Evolutionary conservation across 129 eudicot species (phyloP), one percentile per base, ranked within the genome.

Genomic region (Ambrosia trifida): DNA sequence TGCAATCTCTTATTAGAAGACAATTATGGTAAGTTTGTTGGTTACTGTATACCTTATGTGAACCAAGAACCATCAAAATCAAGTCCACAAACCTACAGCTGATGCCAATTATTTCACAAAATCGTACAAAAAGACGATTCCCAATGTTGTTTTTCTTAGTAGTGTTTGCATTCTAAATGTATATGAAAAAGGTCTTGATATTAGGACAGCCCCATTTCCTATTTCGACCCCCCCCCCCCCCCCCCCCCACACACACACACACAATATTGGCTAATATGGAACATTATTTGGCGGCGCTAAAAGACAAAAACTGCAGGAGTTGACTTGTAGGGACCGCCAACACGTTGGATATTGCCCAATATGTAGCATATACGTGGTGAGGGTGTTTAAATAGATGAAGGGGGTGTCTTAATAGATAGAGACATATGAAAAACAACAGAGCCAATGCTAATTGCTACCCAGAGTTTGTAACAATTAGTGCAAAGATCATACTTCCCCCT

Each of bases 31-130:
- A 17, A 70, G 41, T 7, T 18, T 19, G 54, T 38, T 38, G 40
- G 40, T 35, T 35, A 35, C n/a, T n/a, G n/a, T n/a, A n/a, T n/a
- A n/a, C 63, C 41, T 69, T 50, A 36, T 36, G 36, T 36, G 74
- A 50, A 51, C 31, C 10, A 69, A 32, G 33, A 49, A 69, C 63
- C 73, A 2, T 9, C 6, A 51, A 18, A n/a, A 17, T 3, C 47
- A 51, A 50, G 11, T 17, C 5, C 11, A 33, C 2, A 33, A 18
- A 17, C 14, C 44, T 49, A 49, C 20, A 50, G 46, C 28, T 7
- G 58, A 30, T 9, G 11, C 57, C 49, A 33, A 3, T 36, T 32
- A 31, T 46, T 24, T 11, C 12, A 3, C 11, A 12, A 66, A 66
- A 40, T 24, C 20, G 17, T 66, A 67, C 24, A 46, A 7, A 67